Conservation (phyloP, 208 protist genomes). For the Trypanosoma boissoni region DNA sequence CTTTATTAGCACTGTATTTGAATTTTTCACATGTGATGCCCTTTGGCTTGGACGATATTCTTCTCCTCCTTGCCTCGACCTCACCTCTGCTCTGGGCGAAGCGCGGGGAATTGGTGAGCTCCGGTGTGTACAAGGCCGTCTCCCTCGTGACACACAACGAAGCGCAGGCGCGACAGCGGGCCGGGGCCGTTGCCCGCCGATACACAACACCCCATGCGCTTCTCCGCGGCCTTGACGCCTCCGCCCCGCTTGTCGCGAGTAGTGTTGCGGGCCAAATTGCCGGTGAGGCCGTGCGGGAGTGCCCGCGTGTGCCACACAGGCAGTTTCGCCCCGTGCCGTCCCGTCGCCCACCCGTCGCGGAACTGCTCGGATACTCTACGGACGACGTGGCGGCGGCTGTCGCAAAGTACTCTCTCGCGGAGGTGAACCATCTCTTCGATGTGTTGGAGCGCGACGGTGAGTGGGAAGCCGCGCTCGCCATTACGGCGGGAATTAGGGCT, state of each 20-base stretch:
- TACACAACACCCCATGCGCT: conserved; percentile 15
- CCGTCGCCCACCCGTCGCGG: conserved; percentile 32
- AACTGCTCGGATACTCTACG: conserved; percentile 32
- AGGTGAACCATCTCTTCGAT: conserved; percentile 52
- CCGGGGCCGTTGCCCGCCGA: conserved; percentile 12
- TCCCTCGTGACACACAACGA: conserved; percentile 30
- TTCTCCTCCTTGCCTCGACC: conserved; percentile 67
- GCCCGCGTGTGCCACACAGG: conserved; percentile 58
- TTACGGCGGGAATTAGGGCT: conserved; percentile 43
- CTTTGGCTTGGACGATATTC: conserved; percentile 74
- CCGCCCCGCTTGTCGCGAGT: conserved; percentile 19
- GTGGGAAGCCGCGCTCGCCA: conserved; percentile 57
- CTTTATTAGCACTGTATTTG: too few relatives aligned
- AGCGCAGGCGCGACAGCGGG: conserved; percentile 27
- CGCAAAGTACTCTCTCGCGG: conserved; percentile 31
- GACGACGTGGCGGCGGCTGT: conserved; percentile 34
- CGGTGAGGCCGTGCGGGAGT: conserved; percentile 25
- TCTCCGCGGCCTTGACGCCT: conserved; percentile 3
- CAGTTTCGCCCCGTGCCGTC: conserved; percentile 44
- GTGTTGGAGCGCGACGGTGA: conserved; percentile 50
- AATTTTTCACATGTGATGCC: conserved; percentile 67
- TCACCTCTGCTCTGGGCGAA: conserved; percentile 68
- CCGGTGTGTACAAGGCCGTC: conserved; percentile 32
- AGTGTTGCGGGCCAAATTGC: conserved; percentile 33
- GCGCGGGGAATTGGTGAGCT: conserved; percentile 41